These are phyloP conservation scores for Aspergillus taichungensis DNA, from an alignment of 495 filamentous ascomycete species.

Conservation along the genomic window DNA sequence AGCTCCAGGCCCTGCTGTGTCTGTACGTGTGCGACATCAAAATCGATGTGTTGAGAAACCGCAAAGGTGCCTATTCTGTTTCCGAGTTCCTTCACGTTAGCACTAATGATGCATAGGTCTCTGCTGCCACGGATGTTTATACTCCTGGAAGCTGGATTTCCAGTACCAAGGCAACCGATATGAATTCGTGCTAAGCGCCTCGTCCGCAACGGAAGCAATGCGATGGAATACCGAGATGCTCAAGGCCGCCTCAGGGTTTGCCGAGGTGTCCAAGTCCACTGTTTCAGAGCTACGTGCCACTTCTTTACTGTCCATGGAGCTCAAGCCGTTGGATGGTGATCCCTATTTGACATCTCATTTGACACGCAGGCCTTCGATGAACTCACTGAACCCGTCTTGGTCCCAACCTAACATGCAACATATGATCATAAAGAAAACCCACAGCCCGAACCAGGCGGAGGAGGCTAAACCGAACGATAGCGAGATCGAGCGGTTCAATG, in stretches of 20 bases:
- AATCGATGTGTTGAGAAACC: slow-evolving; percentile 72
- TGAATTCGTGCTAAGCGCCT: slow-evolving; percentile 83
- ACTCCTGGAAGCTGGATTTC: slow-evolving; percentile 92
- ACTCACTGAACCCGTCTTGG: slow-evolving; percentile 63
- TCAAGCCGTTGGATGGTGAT: slow-evolving; percentile 64
- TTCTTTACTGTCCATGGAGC: slow-evolving; percentile 52
- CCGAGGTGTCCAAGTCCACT: slow-evolving; percentile 15
- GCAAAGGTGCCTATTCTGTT: slow-evolving; percentile 50
- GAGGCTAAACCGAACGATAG: slow-evolving; percentile 18
- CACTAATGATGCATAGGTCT: slow-evolving; percentile 46
- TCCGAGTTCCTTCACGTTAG: background rate
- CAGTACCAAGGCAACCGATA: slow-evolving; percentile 65
- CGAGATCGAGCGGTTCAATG: slow-evolving; percentile 27
- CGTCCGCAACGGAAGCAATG: slow-evolving; percentile 70
- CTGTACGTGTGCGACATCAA: slow-evolving; percentile 61
- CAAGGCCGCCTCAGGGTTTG: slow-evolving; percentile 20
- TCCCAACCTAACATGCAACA: slow-evolving; percentile 46
- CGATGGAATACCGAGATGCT: slow-evolving; percentile 54
- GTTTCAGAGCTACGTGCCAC: slow-evolving; percentile 24
- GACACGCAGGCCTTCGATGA: slow-evolving; percentile 70
- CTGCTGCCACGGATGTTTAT: slow-evolving; percentile 74
- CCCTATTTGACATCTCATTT: slow-evolving; percentile 65
- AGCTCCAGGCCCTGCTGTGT: slow-evolving; percentile 66
- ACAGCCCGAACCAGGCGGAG: slow-evolving; percentile 50
- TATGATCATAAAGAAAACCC: slow-evolving; percentile 87